Conservation (phyloP, 164 flowering plant genomes). For the Akebia trifoliata region DNA sequence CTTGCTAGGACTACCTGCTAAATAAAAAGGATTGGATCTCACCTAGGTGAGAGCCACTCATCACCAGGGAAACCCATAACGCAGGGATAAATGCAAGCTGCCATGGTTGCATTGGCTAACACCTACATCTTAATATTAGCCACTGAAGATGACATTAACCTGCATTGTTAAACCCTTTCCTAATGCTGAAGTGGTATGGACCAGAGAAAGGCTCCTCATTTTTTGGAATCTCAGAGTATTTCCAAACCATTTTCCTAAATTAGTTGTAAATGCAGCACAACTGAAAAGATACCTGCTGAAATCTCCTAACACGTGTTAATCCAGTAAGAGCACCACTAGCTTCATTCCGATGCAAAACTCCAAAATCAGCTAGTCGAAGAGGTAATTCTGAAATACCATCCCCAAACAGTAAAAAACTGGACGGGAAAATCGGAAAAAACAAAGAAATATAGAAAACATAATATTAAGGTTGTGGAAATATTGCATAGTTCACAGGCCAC, state of each 20-base stretch:
- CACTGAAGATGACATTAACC: no score
- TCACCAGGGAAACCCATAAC: no score
- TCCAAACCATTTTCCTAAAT: no score
- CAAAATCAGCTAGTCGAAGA: constrained; percentile 95
- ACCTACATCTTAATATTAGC: no score
- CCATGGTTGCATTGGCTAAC: no score
- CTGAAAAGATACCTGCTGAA: constrained; percentile 75
- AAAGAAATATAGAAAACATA: not conserved
- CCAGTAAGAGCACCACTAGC: constrained; percentile 99
- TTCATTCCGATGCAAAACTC: constrained; percentile 96
- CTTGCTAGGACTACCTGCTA: not conserved
- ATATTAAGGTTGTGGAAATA: not conserved
- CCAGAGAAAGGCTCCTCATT: no score
- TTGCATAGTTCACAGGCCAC: not conserved
- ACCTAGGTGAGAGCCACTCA: not conserved
- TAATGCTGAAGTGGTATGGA: no score
- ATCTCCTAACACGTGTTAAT: constrained; percentile 93
- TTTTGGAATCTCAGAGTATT: no score
- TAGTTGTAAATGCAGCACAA: not conserved
- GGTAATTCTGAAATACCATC: constrained; percentile 68
- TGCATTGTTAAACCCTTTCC: no score
- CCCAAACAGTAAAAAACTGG: not conserved
- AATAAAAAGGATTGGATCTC: not conserved
- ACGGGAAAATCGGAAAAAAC: not conserved
- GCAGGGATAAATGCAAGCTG: no score